Conservation (phyloP, 75 land plant species). For the Larix kaempferi region DNA sequence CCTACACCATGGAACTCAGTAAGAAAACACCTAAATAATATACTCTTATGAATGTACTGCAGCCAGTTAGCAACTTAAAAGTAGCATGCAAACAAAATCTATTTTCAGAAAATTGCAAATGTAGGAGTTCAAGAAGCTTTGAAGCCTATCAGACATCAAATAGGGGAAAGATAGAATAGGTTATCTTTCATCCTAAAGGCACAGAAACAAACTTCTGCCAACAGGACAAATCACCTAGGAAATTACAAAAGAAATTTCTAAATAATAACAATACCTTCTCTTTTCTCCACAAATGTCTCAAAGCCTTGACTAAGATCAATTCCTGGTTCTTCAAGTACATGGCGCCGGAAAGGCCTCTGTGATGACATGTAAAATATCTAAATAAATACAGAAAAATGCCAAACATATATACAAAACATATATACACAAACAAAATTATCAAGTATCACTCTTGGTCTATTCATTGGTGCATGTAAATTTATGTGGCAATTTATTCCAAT, state of each 20-base stretch:
- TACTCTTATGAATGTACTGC: neutral
- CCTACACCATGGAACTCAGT: neutral
- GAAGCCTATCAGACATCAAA: neutral
- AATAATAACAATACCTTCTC: slow-evolving; percentile 19
- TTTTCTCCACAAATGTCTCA: slow-evolving; percentile 74
- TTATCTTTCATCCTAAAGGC: neutral
- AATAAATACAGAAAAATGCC: neutral
- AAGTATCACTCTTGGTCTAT: neutral
- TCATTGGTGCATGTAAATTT: neutral
- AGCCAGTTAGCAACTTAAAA: neutral
- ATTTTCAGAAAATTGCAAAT: neutral
- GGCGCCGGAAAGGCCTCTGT: slow-evolving; percentile 74
- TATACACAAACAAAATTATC: neutral
- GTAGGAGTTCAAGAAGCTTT: neutral
- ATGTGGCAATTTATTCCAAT: neutral
- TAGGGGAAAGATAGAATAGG: neutral
- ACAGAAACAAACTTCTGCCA: neutral
- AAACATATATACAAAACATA: neutral
- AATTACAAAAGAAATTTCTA: slow-evolving; percentile 4
- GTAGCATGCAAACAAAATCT: neutral
- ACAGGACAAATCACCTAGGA: neutral
- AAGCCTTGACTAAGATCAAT: slow-evolving; percentile 80
- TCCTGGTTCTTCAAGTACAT: slow-evolving; percentile 52
- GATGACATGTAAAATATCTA: slow-evolving; percentile 4
- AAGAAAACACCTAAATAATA: neutral